Evolutionary conservation across 2,329 filamentous ascomycete species (phyloP), one percentile per base, ranked within the genome.

Genomic region (Colletotrichum sojae): DNA sequence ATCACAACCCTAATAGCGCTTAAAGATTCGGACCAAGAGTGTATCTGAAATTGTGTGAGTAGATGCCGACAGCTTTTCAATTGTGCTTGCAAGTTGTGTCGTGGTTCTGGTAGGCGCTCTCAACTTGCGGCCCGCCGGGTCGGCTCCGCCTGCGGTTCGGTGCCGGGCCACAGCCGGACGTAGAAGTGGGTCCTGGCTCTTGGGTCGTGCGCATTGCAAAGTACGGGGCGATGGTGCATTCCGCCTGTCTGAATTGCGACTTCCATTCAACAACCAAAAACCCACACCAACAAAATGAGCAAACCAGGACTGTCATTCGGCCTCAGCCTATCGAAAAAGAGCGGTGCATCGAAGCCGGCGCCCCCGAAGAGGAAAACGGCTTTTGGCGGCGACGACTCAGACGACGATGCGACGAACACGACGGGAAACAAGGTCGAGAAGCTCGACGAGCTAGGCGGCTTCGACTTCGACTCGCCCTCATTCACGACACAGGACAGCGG

Each of bases 271-370:
- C 45, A 45, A 36, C 9, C 31, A 36, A 36, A 36, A 36, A 16
- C 36, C 40, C 56, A 58, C 51, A 25, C 20, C 48, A 48, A 51
- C 22, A 76, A 53, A 55, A 86, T 86, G 84, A 84, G 81, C 76
- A 86, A 84, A 69, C 82, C 83, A n/a, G 79, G 76, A 22, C 73
- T 86, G 22, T 82, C 83, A 46, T 85, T 85, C 73, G 90, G 90
- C 58, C 83, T 92, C 46, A 92, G 88, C 75, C 73, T 89, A 52
- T 80, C 85, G 57, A 91, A 89, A 75, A 92, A 91, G 78, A 76
- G 84, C 2, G 80, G 79, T 63, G 79, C 80, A 68, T 79, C 83
- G 2, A 89, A 88, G 73, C 80, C 85, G 5, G 80, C 80, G 36
- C 84, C 84, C 3, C 76, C 80, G 1, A 88, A 84, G 73, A 81